A percentile compares a stretch with the other conserved stretches of the same genome.
Evolutionary conservation across 2,329 filamentous ascomycete species (phyloP).

Genomic region (Aspergillus persii): DNA sequence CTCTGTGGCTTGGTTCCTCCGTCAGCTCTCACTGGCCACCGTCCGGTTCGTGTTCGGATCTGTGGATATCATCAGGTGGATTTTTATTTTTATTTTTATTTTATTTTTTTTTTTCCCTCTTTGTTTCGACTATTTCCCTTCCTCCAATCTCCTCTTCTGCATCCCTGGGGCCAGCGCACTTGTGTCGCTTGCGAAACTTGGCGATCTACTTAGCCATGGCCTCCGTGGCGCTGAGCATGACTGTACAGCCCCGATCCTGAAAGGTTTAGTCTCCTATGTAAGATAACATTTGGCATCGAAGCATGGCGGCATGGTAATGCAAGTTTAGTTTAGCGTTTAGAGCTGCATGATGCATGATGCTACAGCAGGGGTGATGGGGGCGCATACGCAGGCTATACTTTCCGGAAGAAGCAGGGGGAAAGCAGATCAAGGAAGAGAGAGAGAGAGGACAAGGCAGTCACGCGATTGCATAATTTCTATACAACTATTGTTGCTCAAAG

Average conservation of each 20-base stretch:
- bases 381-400: neutral
- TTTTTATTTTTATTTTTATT: neutral
- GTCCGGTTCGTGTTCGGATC: neutral
- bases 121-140: neutral
- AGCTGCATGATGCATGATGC: neutral
- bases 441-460: no score
- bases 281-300: neutral
- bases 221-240: neutral
- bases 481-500: conserved; percentile 26
- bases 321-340: neutral
- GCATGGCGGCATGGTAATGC: neutral
- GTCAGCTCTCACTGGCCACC: neutral
- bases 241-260: neutral
- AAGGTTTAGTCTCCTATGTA: neutral
- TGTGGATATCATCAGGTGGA: neutral
- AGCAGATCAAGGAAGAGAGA: neutral
- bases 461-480: neutral
- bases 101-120: neutral
- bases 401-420: neutral
- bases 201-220: neutral
- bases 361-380: neutral
- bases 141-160: neutral
- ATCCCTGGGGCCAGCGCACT: neutral
- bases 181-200: neutral
- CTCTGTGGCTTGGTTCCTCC: neutral